phyloP scores from a whole-genome alignment of 2,329 filamentous ascomycete genomes.

The Ilyonectria robusta region DNA sequence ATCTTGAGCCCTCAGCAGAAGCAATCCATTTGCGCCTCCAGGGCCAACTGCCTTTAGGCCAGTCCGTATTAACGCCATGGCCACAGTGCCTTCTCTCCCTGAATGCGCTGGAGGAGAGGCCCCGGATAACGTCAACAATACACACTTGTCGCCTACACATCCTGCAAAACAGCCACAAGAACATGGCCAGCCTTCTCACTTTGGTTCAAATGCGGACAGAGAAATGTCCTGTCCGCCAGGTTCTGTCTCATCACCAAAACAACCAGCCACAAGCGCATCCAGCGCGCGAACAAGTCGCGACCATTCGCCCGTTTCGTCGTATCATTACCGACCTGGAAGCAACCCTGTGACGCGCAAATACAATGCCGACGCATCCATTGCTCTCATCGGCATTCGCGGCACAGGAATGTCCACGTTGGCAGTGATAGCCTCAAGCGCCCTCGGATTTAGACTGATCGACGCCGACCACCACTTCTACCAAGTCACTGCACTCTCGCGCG shows the following conservation, averaged over 20 bases:
- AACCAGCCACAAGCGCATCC: neutral
- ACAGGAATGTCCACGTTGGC: slow-evolving; percentile 76
- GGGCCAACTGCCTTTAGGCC: no score
- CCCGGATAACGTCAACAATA: no score
- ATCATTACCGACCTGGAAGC: slow-evolving; percentile 13
- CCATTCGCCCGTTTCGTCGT: neutral
- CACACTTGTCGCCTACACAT: no score
- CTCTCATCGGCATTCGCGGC: slow-evolving; percentile 61
- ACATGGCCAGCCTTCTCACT: no score
- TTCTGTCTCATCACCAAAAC: neutral
- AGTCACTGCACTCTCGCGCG: slow-evolving; percentile 67
- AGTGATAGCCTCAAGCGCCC: slow-evolving; percentile 63
- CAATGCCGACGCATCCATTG: slow-evolving; percentile 24
- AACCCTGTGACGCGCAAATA: neutral
- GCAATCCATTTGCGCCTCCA: no score
- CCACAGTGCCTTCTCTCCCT: no score
- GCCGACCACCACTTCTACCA: slow-evolving; percentile 72
- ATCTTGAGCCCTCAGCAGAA: no score
- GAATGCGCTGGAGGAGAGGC: no score
- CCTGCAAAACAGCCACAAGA: no score
- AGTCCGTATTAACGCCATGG: no score
- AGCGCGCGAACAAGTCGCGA: slow-evolving; percentile 9
- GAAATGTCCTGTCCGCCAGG: no score
- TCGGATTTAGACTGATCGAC: slow-evolving; percentile 71
- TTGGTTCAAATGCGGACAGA: no score